Base-by-base conservation (phyloP, 495 filamentous ascomycete genomes). In the Glarea lozoyensis region DNA sequence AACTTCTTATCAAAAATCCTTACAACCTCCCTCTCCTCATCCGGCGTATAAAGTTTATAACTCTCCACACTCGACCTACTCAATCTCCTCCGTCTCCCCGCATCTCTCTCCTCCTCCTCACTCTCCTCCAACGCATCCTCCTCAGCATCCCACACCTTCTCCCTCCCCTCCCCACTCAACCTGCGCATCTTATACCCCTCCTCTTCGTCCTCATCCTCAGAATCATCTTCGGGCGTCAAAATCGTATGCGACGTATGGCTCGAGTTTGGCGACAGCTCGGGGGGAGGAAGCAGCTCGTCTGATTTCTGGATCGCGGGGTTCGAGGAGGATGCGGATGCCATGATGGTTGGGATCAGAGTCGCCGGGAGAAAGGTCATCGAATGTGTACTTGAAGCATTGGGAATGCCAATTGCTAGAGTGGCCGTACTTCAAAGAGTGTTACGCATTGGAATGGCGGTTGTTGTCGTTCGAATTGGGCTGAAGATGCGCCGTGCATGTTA, bases 1-100 rank as follows among this genome's bases (percentile, higher is more conserved):
- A 95, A 65, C 40, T 68, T 73, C 43, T 72, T 65, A 59, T 95
- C 88, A 49, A 94, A 77, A 52, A 78, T 84, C 53, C 66, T 73
- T 33, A 88, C 66, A 10, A 95, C 80, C 10, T 69, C 69, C 25
- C 59, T 62, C 56, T 94, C 88, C 55, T 94, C 86, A 24, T 86
- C 78, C 0, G 65, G 62, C 2, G 86, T 90, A 56, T 86, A 94
- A 34, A 81, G 60, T 51, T 73, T 66, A 51, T 69, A 78, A 46
- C 66, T 74, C 33, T 70, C 63, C 19, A 58, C 51, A 10, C 60
- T 65, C n/a, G 60, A 63, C 18, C 52, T 35, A 49, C 67, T 72
- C 21, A 23, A 48, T 52, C 59, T 50, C 15, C 57, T 43, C 13
- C 40, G 33, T 9, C 25, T 13, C 11, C n/a, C 17, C 13, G 32